These are phyloP conservation scores for Picochlorum sp. DNA, from an alignment of 139 green algal species.

Conservation along the genomic window DNA sequence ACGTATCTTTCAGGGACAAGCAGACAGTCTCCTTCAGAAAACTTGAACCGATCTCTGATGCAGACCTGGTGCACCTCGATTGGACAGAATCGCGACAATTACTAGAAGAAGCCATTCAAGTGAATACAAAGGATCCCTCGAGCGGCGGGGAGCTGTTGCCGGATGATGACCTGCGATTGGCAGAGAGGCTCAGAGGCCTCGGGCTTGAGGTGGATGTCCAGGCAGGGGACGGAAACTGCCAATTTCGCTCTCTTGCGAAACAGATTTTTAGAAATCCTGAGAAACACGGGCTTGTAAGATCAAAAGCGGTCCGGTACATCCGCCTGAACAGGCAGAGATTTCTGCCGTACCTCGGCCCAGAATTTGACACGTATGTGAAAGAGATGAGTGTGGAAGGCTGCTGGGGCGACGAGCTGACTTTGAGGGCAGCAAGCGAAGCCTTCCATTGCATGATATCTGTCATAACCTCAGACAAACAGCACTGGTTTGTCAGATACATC, in stretches of 20 bases:
- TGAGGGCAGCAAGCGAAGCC: constrained; percentile 48
- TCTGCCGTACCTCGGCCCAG: constrained; percentile 34
- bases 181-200: constrained; percentile 39
- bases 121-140: constrained; percentile 15
- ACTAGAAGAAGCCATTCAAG: constrained; percentile 32
- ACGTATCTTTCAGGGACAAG: too few relatives aligned
- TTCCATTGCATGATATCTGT: constrained; percentile 48
- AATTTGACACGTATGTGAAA: constrained; percentile 31
- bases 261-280: constrained; percentile 42
- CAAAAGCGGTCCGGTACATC: constrained; percentile 41
- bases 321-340: constrained; percentile 31
- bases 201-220: constrained; percentile 51
- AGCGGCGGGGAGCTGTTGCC: neutral
- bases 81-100: constrained; percentile 33
- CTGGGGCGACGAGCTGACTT: constrained; percentile 72
- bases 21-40: too few relatives aligned
- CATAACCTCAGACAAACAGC: constrained; percentile 41
- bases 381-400: constrained; percentile 37
- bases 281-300: constrained; percentile 38
- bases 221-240: constrained; percentile 55
- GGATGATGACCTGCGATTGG: constrained; percentile 24
- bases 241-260: constrained; percentile 52
- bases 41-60: neutral
- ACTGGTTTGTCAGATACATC: constrained; percentile 56
- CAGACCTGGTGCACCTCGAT: neutral